Conservation (phyloP, 495 filamentous ascomycete species). For the Neurospora intermedia region DNA sequence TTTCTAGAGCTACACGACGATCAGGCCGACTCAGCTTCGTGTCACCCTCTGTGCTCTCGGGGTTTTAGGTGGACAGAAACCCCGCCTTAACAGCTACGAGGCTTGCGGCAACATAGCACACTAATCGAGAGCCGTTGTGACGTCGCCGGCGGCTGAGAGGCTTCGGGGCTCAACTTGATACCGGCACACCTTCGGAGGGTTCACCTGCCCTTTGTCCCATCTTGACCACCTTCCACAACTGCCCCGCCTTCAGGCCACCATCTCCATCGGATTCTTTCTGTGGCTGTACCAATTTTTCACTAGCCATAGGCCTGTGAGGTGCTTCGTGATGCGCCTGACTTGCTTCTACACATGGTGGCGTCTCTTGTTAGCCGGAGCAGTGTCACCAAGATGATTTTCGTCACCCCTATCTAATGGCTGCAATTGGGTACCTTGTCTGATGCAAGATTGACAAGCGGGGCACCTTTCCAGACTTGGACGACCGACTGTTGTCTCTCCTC, state of each 20-base stretch:
- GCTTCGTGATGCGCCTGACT: neutral
- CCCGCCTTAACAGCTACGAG: neutral
- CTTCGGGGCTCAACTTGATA: neutral
- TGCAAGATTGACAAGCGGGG: neutral
- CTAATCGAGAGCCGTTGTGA: neutral
- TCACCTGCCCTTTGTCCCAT: neutral
- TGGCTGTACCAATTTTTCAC: neutral
- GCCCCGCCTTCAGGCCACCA: neutral
- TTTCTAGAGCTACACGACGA: neutral
- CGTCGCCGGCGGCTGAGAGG: neutral
- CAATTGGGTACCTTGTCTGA: neutral
- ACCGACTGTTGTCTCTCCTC: neutral
- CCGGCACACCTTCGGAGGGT: neutral
- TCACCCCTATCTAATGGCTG: neutral
- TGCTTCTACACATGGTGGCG: neutral
- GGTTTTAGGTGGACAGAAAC: neutral
- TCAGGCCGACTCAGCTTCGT: neutral
- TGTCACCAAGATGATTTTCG: neutral
- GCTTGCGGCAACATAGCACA: neutral
- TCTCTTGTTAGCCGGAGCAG: neutral
- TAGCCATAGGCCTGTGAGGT: neutral
- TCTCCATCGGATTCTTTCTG: neutral
- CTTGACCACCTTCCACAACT: neutral
- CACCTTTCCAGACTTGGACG: neutral
- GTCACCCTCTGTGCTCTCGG: neutral